Percentiles rank a stretch among this genome's conserved stretches.
Conservation (phyloP, 2,329 filamentous ascomycete genomes). For the Trichophyton benhamiae region DNA sequence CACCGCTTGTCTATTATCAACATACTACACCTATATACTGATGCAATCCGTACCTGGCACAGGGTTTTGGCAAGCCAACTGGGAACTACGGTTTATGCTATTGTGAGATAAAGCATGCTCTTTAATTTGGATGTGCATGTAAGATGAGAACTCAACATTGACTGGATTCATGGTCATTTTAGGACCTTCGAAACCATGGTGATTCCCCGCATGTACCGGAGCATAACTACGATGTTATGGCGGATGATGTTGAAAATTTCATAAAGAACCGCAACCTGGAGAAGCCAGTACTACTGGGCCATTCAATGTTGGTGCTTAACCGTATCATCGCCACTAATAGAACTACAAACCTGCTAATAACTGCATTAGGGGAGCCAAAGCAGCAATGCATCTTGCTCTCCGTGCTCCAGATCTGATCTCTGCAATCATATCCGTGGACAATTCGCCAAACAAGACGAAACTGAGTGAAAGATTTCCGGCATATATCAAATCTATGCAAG, state of each 20-base stretch:
- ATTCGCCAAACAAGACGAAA: conserved; percentile 67
- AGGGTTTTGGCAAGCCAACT: conserved; percentile 68
- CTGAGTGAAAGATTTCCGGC: conserved; percentile 58
- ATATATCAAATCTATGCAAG: conserved; percentile 54
- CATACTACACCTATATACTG: neutral
- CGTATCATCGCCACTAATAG: neutral
- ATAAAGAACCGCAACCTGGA: conserved; percentile 51
- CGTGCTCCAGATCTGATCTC: conserved; percentile 51
- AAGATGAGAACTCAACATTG: neutral
- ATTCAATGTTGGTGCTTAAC: conserved; percentile 58
- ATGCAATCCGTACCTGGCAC: neutral
- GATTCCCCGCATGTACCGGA: conserved; percentile 61
- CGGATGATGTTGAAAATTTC: conserved; percentile 68
- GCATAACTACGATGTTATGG: conserved; percentile 69
- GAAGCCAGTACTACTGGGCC: conserved; percentile 63
- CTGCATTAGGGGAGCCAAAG: conserved; percentile 61
- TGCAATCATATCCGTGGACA: conserved; percentile 69
- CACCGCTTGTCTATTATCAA: neutral
- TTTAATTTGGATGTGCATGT: neutral
- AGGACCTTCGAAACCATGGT: conserved; percentile 87
- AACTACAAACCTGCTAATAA: neutral
- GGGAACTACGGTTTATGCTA: conserved; percentile 60
- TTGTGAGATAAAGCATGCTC: conserved; percentile 41
- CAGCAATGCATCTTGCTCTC: conserved; percentile 71
- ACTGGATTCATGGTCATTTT: neutral